phyloP scores from a whole-genome alignment of 768 basidiomycete genomes.

The Leccinum variicolor region DNA sequence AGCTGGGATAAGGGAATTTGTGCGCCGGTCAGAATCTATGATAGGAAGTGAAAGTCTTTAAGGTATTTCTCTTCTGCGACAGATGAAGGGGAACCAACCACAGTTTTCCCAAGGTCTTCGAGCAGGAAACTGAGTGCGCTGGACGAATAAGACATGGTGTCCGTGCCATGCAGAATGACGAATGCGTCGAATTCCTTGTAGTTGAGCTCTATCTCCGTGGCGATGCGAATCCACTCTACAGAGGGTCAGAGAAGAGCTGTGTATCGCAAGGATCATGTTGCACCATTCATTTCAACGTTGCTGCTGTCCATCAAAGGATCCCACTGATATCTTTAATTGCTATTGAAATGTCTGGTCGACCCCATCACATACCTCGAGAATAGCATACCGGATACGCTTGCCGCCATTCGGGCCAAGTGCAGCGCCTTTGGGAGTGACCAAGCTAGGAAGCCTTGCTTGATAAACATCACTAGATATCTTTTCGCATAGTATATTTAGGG shows the following conservation, averaged over 20 bases:
- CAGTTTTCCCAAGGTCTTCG: constrained; percentile 90
- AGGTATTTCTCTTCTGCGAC: not conserved
- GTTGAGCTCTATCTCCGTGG: constrained; percentile 90
- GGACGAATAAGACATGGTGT: constrained; percentile 88
- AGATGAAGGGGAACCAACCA: constrained; percentile 43
- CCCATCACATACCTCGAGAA: constrained; percentile 62
- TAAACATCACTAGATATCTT: constrained; percentile 45
- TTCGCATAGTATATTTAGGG: constrained; percentile 33
- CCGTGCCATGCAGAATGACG: constrained; percentile 86
- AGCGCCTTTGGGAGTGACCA: constrained; percentile 74
- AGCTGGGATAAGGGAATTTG: constrained; percentile 91
- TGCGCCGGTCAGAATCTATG: constrained; percentile 84
- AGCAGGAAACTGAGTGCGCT: constrained; percentile 89
- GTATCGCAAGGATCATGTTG: not conserved
- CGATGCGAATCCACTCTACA: constrained; percentile 86
- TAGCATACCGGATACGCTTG: constrained; percentile 81
- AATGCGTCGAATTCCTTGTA: constrained; percentile 86
- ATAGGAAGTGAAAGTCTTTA: not conserved
- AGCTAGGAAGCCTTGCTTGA: constrained; percentile 68
- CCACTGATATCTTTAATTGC: constrained; percentile 51
- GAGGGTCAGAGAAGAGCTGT: constrained; percentile 7
- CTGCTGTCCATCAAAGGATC: constrained; percentile 84
- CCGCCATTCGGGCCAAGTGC: constrained; percentile 56
- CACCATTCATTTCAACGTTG: constrained; percentile 81
- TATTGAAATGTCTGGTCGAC: not conserved